Percentiles rank a stretch among this genome's conserved stretches.
Evolutionary conservation across 1,284 basidiomycete species (phyloP).

Genomic region (Fomitopsis palustris): DNA sequence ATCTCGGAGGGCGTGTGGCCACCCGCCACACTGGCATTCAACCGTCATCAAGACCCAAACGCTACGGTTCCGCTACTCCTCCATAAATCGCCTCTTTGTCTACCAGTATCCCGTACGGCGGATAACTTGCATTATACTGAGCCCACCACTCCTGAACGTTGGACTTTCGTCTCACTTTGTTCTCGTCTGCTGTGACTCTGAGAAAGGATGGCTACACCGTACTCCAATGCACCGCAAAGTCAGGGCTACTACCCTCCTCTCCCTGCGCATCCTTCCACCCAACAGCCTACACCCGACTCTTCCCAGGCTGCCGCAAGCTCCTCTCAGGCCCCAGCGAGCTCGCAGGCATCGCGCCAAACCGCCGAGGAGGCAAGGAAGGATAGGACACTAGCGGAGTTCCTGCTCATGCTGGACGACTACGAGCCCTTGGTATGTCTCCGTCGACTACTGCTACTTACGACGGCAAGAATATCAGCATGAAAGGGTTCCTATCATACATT

Average conservation of each 20-base stretch:
- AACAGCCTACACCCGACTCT: conserved; percentile 16
- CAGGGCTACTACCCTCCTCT: conserved; percentile 19
- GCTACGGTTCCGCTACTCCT: too few species aligned
- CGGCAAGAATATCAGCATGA: not conserved
- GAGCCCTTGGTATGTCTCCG: conserved; percentile 77
- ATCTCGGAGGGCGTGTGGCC: too few species aligned
- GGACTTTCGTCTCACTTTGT: too few species aligned
- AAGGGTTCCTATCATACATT: not conserved
- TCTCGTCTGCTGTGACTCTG: too few species aligned
- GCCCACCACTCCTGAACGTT: too few species aligned
- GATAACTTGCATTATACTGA: too few species aligned
- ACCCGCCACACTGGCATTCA: too few species aligned
- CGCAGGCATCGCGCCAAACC: conserved; percentile 48
- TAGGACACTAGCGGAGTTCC: conserved; percentile 88
- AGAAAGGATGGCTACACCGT: conserved; percentile 20
- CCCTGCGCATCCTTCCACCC: conserved; percentile 15
- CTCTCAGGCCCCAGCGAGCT: conserved; percentile 34
- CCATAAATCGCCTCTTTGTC: too few species aligned
- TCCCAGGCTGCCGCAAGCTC: conserved; percentile 24
- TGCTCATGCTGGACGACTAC: conserved; percentile 95
- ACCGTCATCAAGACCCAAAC: too few species aligned
- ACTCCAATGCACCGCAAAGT: conserved; percentile 17
- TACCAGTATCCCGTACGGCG: too few species aligned
- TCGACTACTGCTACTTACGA: not conserved
- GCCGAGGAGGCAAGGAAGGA: conserved; percentile 87